Evolutionary conservation across 106 monocot species (phyloP).

Genomic region (Alisma plantagoaquatica): DNA sequence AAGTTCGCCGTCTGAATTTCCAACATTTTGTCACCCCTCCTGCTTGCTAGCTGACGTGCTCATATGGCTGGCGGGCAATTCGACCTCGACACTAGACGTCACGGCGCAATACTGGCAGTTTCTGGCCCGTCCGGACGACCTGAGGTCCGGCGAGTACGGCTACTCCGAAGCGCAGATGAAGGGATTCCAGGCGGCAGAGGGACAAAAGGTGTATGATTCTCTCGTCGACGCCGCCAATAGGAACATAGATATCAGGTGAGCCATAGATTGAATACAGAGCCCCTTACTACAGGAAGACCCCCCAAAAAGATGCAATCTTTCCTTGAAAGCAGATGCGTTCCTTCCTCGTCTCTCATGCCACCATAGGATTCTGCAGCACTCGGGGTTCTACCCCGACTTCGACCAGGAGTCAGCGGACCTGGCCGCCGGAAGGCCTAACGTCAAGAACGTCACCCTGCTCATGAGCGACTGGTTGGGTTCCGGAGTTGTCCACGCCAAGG

Average conservation of each 20-base stretch:
- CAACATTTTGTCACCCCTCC: too few relatives aligned
- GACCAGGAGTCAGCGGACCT: conserved; percentile 62
- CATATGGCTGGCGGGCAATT: conserved; percentile 77
- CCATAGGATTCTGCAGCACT: conserved; percentile 80
- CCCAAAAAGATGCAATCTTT: background rate
- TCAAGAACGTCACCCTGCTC: conserved; percentile 75
- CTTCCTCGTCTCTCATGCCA: background rate
- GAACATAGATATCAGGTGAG: conserved; percentile 56
- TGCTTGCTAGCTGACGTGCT: conserved; percentile 47
- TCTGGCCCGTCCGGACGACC: conserved; percentile 44
- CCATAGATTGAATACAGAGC: too few relatives aligned
- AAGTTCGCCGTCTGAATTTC: too few relatives aligned
- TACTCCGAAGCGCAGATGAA: conserved; percentile 61
- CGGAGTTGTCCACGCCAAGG: conserved; percentile 92
- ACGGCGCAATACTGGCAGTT: conserved; percentile 95
- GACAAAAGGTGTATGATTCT: conserved; percentile 41
- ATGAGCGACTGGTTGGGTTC: conserved; percentile 83
- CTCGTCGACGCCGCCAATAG: conserved; percentile 65
- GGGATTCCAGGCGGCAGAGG: conserved; percentile 46
- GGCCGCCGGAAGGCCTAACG: conserved; percentile 76
- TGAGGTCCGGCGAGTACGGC: conserved; percentile 70
- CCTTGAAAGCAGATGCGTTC: background rate
- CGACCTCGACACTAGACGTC: conserved; percentile 60
- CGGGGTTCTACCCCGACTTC: conserved; percentile 80
- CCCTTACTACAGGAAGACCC: too few relatives aligned